Conservation (phyloP, 2,329 filamentous ascomycete genomes). For the Clarireedia hainanense region DNA sequence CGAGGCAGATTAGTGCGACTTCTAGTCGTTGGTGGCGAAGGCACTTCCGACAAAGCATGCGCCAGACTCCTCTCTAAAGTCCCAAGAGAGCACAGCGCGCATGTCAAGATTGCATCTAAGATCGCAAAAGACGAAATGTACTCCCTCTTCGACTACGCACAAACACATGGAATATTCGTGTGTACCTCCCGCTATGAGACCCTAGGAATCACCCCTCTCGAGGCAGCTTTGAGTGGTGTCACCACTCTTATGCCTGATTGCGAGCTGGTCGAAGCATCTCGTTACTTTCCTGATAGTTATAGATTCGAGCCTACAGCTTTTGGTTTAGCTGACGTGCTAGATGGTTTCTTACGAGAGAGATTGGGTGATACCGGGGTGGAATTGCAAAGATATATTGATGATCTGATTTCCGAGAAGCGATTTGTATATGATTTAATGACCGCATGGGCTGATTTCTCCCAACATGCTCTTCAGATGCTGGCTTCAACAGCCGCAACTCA, state of each 20-base stretch:
- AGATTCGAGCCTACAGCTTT: constrained; percentile 4
- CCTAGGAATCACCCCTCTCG: constrained; percentile 13
- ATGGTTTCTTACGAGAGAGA: background rate
- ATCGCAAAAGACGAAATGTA: constrained; percentile 14
- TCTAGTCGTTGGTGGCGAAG: constrained; percentile 11
- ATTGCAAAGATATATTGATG: constrained; percentile 3
- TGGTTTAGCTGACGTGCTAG: background rate
- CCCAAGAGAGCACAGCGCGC: constrained; percentile 7
- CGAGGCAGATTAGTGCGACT: constrained; percentile 6
- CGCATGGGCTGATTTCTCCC: constrained; percentile 7
- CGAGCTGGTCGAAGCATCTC: constrained; percentile 11
- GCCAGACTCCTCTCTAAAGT: constrained; percentile 4
- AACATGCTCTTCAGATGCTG: constrained; percentile 2
- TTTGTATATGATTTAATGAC: constrained; percentile 6
- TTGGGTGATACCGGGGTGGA: background rate
- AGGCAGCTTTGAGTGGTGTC: constrained; percentile 12
- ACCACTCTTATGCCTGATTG: constrained; percentile 12
- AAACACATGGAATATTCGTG: constrained; percentile 11
- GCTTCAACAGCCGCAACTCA: background rate
- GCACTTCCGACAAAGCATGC: background rate
- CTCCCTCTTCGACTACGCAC: constrained; percentile 10
- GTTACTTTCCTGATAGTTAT: constrained; percentile 11
- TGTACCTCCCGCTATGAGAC: constrained; percentile 15
- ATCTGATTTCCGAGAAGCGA: constrained; percentile 5
- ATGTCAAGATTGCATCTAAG: constrained; percentile 12